Evolutionary conservation across 2,329 filamentous ascomycete species (phyloP).

Genomic region (Magnaporthiopsis rhizophila): DNA sequence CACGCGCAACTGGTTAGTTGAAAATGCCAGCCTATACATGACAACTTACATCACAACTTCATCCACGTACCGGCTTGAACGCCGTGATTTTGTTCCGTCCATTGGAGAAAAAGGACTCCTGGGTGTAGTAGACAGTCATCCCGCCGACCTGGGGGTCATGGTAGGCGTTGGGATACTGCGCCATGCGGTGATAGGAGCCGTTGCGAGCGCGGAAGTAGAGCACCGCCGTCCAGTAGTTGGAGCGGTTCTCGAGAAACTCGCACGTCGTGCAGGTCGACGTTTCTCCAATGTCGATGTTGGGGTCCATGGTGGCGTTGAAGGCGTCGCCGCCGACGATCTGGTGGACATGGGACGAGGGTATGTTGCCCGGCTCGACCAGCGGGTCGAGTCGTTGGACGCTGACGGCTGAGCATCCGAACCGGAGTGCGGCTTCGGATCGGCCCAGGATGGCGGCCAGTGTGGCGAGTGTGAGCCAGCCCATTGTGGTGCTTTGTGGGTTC

Average conservation of each 20-base stretch:
- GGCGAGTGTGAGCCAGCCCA: slow-evolving; percentile 14
- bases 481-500: slow-evolving; percentile 9
- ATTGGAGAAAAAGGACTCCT: slow-evolving; percentile 29
- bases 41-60: neutral
- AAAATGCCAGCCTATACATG: no score
- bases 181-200: slow-evolving; percentile 22
- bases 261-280: slow-evolving; percentile 25
- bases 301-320: slow-evolving; percentile 16
- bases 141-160: slow-evolving; percentile 18
- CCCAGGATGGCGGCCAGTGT: slow-evolving; percentile 13
- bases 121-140: slow-evolving; percentile 34
- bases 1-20: no score
- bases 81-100: slow-evolving; percentile 31
- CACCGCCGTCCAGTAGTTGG: slow-evolving; percentile 25
- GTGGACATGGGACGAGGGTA: slow-evolving; percentile 16
- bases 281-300: slow-evolving; percentile 18
- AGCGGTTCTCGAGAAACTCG: slow-evolving; percentile 24
- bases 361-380: slow-evolving; percentile 15
- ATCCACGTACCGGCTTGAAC: slow-evolving; percentile 28
- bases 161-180: slow-evolving; percentile 16
- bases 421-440: slow-evolving; percentile 16
- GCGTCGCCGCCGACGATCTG: slow-evolving; percentile 17
- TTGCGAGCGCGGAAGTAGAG: slow-evolving; percentile 17
- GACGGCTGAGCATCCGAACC: slow-evolving; percentile 22
- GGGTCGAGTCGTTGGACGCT: slow-evolving; percentile 21